A percentile compares a stretch with the other conserved stretches of the same genome.
These are phyloP conservation scores for Cryomyces antarcticus DNA, from an alignment of 495 filamentous ascomycete genomes.

Conservation along the genomic window DNA sequence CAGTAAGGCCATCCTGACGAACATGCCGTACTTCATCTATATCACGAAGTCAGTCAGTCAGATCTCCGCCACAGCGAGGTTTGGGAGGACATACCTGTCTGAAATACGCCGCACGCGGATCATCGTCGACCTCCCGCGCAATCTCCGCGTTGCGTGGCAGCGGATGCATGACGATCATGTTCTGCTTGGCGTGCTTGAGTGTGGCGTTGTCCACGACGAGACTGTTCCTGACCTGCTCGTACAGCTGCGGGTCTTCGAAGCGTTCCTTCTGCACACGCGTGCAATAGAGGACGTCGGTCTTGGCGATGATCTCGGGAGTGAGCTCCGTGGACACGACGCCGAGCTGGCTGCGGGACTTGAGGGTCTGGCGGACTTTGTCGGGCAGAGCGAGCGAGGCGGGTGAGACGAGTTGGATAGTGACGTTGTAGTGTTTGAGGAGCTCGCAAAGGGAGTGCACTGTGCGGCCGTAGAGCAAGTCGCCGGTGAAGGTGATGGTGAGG, in stretches of 20 bases:
- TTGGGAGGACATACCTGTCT: conserved; percentile 59
- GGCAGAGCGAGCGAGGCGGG: conserved; percentile 65
- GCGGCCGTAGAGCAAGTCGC: conserved; percentile 80
- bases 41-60: conserved; percentile 22
- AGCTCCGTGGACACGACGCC: conserved; percentile 51
- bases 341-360: conserved; percentile 55
- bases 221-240: conserved; percentile 67
- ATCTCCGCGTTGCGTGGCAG: conserved; percentile 85
- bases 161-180: conserved; percentile 89
- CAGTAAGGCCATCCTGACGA: conserved; percentile 91
- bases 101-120: conserved; percentile 93
- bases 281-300: conserved; percentile 82
- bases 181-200: conserved; percentile 76
- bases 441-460: conserved; percentile 89
- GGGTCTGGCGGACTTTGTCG: conserved; percentile 42
- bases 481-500: conserved; percentile 84
- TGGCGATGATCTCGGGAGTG: conserved; percentile 64
- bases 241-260: conserved; percentile 58
- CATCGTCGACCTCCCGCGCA: conserved; percentile 87
- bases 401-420: conserved; percentile 76
- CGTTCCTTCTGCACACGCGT: conserved; percentile 93
- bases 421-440: conserved; percentile 83
- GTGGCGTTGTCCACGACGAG: conserved; percentile 78
- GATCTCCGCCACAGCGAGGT: not conserved
- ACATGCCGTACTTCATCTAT: conserved; percentile 95